A percentile compares a stretch with the other conserved stretches of the same genome.
Conservation (phyloP, 805 yeast genomes). For the Scheffersomyces coipomensis region DNA sequence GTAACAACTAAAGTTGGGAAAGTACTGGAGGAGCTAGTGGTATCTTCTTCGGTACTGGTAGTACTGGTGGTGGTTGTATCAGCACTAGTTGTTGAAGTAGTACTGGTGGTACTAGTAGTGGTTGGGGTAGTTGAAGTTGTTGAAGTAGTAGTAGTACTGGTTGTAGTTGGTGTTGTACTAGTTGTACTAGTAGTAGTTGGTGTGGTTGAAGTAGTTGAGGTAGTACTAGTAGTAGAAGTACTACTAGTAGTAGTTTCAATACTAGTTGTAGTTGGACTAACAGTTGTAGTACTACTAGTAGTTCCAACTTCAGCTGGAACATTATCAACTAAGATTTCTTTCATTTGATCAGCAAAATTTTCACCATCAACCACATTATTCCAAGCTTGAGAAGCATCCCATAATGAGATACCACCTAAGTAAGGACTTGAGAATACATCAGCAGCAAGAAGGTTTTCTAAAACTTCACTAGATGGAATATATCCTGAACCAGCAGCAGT, state of each 20-base stretch:
- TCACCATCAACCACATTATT: constrained; percentile 17
- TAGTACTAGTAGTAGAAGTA: constrained; percentile 4
- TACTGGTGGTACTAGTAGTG: constrained; percentile 1
- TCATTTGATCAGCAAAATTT: constrained; percentile 35
- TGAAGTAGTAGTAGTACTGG: constrained; percentile 4
- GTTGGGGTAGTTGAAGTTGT: constrained; percentile 1
- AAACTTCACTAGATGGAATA: constrained; percentile 16
- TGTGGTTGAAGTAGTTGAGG: constrained; percentile 3
- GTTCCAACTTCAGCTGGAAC: constrained; percentile 22
- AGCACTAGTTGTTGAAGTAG: constrained; percentile 1
- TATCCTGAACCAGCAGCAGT: constrained; percentile 37
- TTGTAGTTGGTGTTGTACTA: constrained; percentile 3
- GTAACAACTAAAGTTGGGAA: constrained; percentile 1
- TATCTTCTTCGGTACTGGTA: constrained; percentile 2
- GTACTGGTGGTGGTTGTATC: neutral
- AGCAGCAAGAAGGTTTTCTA: constrained; percentile 11
- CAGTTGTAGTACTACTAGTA: constrained; percentile 5
- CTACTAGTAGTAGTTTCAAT: constrained; percentile 4
- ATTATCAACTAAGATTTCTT: constrained; percentile 22
- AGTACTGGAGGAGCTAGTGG: constrained; percentile 2
- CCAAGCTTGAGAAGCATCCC: constrained; percentile 74
- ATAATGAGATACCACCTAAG: constrained; percentile 74
- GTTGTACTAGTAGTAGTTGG: constrained; percentile 5
- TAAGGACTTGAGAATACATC: constrained; percentile 13
- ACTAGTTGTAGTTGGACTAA: constrained; percentile 4